phyloP scores from a whole-genome alignment of 768 basidiomycete species.

The Xerocomus potaroensis region DNA sequence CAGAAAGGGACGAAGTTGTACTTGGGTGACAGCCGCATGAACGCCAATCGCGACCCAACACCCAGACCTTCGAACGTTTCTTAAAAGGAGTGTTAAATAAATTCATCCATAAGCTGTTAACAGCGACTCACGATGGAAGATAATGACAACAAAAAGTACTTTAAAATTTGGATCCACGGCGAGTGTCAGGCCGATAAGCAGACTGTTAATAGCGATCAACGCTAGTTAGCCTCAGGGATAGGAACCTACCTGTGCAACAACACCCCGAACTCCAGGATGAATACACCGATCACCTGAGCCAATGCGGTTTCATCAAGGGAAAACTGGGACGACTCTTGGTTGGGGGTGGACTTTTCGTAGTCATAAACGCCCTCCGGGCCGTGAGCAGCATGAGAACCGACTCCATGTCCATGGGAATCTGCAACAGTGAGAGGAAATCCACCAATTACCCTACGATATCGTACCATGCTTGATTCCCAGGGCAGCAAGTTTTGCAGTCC shows the following conservation, averaged over 20 bases:
- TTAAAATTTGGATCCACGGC: constrained; percentile 84
- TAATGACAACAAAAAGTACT: constrained; percentile 80
- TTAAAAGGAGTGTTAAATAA: constrained; percentile 26
- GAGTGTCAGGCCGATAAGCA: constrained; percentile 86
- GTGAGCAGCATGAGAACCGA: constrained; percentile 61
- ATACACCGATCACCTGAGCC: constrained; percentile 82
- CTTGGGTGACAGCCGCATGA: constrained; percentile 52
- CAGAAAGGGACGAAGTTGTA: constrained; percentile 55
- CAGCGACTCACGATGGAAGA: constrained; percentile 79
- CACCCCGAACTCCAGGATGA: constrained; percentile 93
- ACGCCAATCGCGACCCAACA: constrained; percentile 85
- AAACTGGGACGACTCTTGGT: constrained; percentile 24
- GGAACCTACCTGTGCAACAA: constrained; percentile 63
- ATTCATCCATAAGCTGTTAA: background rate
- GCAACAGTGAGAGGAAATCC: background rate
- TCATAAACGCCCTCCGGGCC: constrained; percentile 49
- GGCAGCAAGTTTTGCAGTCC: constrained; percentile 62
- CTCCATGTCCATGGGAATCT: constrained; percentile 68
- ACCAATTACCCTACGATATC: constrained; percentile 8
- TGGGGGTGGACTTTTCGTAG: constrained; percentile 15
- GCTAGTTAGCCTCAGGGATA: background rate
- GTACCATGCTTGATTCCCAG: constrained; percentile 62
- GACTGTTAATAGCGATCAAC: constrained; percentile 34
- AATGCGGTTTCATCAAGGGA: constrained; percentile 39
- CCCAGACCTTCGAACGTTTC: constrained; percentile 95